Percentiles rank a stretch among this genome's conserved stretches.
Conservation (phyloP, 805 yeast genomes). For the Ogataea thermomethanolica region DNA sequence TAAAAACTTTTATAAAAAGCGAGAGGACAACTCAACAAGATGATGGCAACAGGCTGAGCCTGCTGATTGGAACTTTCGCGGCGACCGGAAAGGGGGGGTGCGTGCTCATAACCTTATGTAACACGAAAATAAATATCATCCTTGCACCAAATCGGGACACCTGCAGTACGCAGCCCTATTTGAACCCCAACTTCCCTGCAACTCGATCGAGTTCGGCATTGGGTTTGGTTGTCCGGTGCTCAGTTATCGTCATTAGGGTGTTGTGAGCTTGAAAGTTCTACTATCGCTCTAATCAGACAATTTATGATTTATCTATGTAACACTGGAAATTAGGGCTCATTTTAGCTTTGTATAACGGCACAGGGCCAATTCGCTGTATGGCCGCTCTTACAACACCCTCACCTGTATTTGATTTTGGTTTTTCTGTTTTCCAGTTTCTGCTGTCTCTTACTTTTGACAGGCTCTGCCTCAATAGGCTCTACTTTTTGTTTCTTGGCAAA, state of each 20-base stretch:
- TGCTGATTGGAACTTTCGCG: conserved; percentile 14
- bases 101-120: conserved; percentile 11
- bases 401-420: conserved; percentile 7
- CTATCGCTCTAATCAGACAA: no score
- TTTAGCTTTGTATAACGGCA: neutral
- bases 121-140: neutral
- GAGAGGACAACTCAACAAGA: conserved; percentile 26
- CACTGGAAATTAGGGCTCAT: neutral
- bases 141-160: neutral
- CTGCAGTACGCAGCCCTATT: neutral
- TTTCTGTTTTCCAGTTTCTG: conserved; percentile 37
- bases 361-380: no score
- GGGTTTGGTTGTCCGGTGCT: no score
- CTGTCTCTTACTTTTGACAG: conserved; percentile 36
- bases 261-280: no score
- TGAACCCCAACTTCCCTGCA: no score
- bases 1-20: conserved; percentile 15
- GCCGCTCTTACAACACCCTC: neutral
- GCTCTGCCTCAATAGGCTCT: conserved; percentile 9
- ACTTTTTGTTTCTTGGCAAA: conserved; percentile 17
- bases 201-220: no score
- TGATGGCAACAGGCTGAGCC: conserved; percentile 10
- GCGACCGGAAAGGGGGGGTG: conserved; percentile 10
- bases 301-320: no score
- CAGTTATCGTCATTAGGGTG: no score